Evolutionary conservation across 768 basidiomycete genomes (phyloP).

Genomic region (Suillus spraguei): DNA sequence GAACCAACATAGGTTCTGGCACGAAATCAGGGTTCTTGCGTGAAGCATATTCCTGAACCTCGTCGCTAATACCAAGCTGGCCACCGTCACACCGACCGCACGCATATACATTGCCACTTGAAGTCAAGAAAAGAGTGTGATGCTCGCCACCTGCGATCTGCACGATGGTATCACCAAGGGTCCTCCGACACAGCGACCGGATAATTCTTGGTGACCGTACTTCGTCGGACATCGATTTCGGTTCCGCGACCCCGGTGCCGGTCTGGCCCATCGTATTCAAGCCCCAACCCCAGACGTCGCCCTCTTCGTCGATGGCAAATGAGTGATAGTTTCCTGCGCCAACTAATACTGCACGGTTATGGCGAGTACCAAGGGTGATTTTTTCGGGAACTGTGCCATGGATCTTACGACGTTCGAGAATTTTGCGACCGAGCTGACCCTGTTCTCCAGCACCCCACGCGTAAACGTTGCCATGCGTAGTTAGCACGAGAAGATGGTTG

Average conservation of each 20-base stretch:
- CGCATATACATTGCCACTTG: slow-evolving; percentile 80
- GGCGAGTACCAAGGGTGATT: slow-evolving; percentile 71
- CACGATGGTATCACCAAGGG: slow-evolving; percentile 60
- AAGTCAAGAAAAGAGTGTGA: slow-evolving; percentile 88
- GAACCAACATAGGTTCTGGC: slow-evolving; percentile 61
- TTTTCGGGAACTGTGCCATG: slow-evolving; percentile 90
- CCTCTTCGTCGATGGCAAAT: slow-evolving; percentile 85
- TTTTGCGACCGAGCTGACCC: slow-evolving; percentile 88
- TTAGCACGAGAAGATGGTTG: slow-evolving; percentile 90
- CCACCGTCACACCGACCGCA: slow-evolving; percentile 84
- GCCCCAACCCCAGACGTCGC: slow-evolving; percentile 95
- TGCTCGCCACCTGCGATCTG: slow-evolving; percentile 86
- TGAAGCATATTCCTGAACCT: slow-evolving; percentile 66
- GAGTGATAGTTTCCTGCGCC: slow-evolving; percentile 87
- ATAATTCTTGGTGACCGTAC: slow-evolving; percentile 69
- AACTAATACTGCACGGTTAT: slow-evolving; percentile 64
- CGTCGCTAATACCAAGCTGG: slow-evolving; percentile 76
- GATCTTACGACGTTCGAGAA: slow-evolving; percentile 85
- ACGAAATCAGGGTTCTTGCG: slow-evolving; percentile 60
- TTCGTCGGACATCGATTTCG: slow-evolving; percentile 47
- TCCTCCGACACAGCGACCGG: slow-evolving; percentile 59
- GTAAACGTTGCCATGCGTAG: slow-evolving; percentile 84
- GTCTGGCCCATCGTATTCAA: slow-evolving; percentile 88
- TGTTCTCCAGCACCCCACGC: slow-evolving; percentile 92
- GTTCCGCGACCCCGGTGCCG: slow-evolving; percentile 56